Base-by-base conservation (phyloP, 108 stramenopile genomes). In the Nitzschia palea region DNA sequence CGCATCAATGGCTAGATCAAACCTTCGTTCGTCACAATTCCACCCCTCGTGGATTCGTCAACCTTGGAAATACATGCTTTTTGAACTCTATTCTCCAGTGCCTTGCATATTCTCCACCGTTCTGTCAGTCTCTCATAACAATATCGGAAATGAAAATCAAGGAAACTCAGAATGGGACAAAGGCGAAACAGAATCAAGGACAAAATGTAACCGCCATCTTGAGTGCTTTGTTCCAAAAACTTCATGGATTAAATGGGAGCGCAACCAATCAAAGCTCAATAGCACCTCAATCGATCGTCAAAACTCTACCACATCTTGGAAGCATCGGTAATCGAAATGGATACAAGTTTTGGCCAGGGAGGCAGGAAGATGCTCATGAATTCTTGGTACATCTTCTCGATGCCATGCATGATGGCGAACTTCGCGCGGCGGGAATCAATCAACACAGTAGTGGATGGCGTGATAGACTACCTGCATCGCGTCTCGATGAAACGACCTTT, bases 341-440 rank as follows among this genome's bases (percentile, higher is more conserved):
- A 2, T 84, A 86, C 60, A 87, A 91, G 54, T 97, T 98, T 67
- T 82, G 95, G 51, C 86, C 81, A 17, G 95, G 94, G 10, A 69
- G 96, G 34, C 97, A 99, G 80, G 97, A 99, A 74, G 98, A 99
- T 77, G 94, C 97, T 4, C 98, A 99, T 75, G 98, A 99, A 72
- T 95, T 97, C 62, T 77, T 98, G 26, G 94, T 97, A 10, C 87
- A 96, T 65, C 80, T 99, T 0, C 80, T 99, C 22, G 93, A 96
- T 74, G 86, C 86, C 22, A 85, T 97, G 84, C 86, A 93, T 45
- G 80, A 94, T 54, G 89, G 83, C n/a, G 89, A 93, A 57, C 57
- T 93, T n/a, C 60, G 76, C 44, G 86, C 76, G 0, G 86, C 88
- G 3, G 89, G 89, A 36, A 94, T 94, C 44, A 84, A 90, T 60